Conservation (phyloP, 768 basidiomycete species). For the Mycena maculata region DNA sequence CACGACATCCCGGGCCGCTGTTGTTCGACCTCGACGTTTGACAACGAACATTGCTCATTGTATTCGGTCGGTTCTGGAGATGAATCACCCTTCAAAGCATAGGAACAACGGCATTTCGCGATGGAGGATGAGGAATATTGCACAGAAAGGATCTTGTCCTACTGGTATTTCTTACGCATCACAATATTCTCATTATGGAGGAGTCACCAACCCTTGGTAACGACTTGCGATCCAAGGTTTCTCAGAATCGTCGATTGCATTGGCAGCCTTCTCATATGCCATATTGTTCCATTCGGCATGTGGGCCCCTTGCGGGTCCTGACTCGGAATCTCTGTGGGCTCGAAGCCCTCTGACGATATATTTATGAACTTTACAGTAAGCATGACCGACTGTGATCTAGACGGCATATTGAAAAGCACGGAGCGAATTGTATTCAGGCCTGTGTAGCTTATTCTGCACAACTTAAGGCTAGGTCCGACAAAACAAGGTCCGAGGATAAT, state of each 20-base stretch:
- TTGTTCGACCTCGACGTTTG: constrained; percentile 1
- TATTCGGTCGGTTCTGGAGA: neutral
- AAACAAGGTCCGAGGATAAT: constrained; percentile 1
- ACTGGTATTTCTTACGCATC: constrained; percentile 6
- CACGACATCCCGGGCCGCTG: neutral
- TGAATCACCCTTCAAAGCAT: too few species aligned
- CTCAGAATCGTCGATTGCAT: constrained; percentile 18
- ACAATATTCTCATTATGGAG: constrained; percentile 1
- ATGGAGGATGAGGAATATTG: neutral
- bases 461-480: constrained; percentile 8
- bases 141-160: constrained; percentile 7
- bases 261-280: neutral
- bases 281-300: constrained; percentile 2
- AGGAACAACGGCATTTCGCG: too few species aligned
- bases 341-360: constrained; percentile 8
- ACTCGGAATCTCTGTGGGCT: constrained; percentile 13
- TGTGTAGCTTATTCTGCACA: constrained; percentile 13
- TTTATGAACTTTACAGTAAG: constrained; percentile 13
- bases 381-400: neutral
- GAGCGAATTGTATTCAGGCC: constrained; percentile 9
- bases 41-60: neutral
- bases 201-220: constrained; percentile 11
- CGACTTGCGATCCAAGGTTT: constrained; percentile 9
- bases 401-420: constrained; percentile 10
- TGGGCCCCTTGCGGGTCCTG: constrained; percentile 1